Evolutionary conservation across 2,329 filamentous ascomycete genomes (phyloP).

Genomic region (Aspergillus neoniger): DNA sequence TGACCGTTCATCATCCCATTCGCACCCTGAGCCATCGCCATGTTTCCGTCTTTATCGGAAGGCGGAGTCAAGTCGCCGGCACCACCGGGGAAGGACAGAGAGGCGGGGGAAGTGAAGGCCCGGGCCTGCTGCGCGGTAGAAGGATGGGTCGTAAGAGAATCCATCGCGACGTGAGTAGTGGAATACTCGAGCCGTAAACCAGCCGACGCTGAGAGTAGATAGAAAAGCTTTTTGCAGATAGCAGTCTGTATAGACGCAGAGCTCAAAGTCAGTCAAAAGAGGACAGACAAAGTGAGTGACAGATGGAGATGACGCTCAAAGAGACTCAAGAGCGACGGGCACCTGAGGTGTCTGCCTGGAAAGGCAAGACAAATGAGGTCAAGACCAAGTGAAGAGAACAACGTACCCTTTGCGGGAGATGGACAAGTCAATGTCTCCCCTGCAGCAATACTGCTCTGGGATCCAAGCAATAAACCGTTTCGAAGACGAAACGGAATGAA

Average conservation of each 20-base stretch:
- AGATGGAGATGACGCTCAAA: neutral
- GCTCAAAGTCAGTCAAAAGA: conserved; percentile 13
- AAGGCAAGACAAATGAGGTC: conserved; percentile 10
- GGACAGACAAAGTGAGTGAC: conserved; percentile 2
- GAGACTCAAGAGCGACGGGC: neutral
- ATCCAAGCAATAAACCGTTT: conserved; percentile 7
- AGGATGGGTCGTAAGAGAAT: conserved; percentile 87
- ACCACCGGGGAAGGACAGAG: conserved; percentile 86
- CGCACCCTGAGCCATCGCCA: conserved; percentile 48
- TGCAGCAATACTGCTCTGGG: conserved; percentile 30
- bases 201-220: conserved; percentile 22
- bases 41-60: conserved; percentile 66
- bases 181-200: conserved; percentile 30
- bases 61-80: conserved; percentile 79
- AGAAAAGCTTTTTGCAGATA: conserved; percentile 21
- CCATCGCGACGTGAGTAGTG: conserved; percentile 63
- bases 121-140: conserved; percentile 89
- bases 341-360: conserved; percentile 7
- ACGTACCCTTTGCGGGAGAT: conserved; percentile 74
- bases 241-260: conserved; percentile 31
- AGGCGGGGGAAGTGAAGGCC: conserved; percentile 90
- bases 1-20: conserved; percentile 54
- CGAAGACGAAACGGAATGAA: neutral
- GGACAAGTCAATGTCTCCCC: conserved; percentile 99
- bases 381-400: conserved; percentile 15